Evolutionary conservation across 129 eudicot species (phyloP).

Genomic region (carrot (Daucus carota)): DNA sequence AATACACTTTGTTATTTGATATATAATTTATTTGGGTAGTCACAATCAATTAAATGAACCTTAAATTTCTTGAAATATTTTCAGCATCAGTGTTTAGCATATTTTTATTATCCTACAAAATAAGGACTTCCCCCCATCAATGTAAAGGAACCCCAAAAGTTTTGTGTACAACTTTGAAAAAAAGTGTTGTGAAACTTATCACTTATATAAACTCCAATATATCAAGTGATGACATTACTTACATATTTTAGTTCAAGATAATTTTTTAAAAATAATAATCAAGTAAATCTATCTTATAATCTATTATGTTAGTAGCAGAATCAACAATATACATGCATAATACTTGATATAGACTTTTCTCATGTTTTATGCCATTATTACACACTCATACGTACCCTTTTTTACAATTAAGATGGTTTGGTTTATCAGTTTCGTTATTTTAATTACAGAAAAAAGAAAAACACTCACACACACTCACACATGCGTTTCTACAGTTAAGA

Average conservation of each 20-base stretch:
- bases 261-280: not conserved
- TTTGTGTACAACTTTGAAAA: not conserved
- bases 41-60: not conserved
- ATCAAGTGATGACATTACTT: not conserved
- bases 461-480: no score
- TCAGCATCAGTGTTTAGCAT: not conserved
- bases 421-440: no score
- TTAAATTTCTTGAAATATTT: not conserved
- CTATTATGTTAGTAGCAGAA: not conserved
- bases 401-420: no score
- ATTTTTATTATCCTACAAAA: not conserved
- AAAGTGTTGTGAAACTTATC: not conserved
- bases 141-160: no score
- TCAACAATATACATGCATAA: not conserved
- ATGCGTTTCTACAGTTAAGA: not conserved
- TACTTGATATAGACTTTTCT: not conserved
- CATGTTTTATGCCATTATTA: no score
- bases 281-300: not conserved
- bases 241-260: not conserved
- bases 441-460: slow-evolving; percentile 55
- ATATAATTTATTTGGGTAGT: not conserved
- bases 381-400: no score
- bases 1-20: not conserved
- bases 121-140: no score
- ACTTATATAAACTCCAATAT: not conserved